These are phyloP conservation scores for Isoetes taiwanensis DNA, from an alignment of 75 land plant genomes.

Conservation along the genomic window DNA sequence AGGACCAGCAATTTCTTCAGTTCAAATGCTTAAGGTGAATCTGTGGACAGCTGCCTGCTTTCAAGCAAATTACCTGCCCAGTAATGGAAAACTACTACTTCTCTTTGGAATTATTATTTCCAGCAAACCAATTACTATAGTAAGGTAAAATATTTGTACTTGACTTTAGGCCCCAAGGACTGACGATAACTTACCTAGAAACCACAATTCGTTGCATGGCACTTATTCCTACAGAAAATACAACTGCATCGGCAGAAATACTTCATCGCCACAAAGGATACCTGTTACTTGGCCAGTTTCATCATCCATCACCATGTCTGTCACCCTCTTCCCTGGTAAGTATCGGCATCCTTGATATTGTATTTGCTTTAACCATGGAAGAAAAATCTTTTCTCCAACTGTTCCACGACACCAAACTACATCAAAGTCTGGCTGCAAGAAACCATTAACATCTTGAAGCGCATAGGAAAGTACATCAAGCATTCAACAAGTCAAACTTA, in stretches of 20 bases:
- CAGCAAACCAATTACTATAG: no score
- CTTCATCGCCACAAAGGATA: constrained; percentile 52
- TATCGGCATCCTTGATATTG: constrained; percentile 36
- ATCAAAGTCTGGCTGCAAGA: constrained; percentile 66
- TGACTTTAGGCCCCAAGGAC: no score
- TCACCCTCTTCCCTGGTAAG: constrained; percentile 32
- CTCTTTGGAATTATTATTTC: no score
- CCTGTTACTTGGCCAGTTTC: constrained; percentile 43
- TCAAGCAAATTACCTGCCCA: no score
- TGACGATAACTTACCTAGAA: constrained; percentile 40
- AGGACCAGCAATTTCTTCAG: no score
- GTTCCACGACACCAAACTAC: constrained; percentile 70
- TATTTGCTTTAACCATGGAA: constrained; percentile 56
- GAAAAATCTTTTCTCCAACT: constrained; percentile 56
- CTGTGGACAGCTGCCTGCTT: no score
- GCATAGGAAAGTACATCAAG: no score
- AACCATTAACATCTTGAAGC: no score
- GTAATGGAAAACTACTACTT: no score
- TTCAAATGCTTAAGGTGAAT: no score
- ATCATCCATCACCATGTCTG: constrained; percentile 47
- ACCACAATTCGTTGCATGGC: constrained; percentile 44
- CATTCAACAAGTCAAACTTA: no score
- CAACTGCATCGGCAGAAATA: constrained; percentile 58
- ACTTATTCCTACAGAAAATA: constrained; percentile 67
- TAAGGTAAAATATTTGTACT: no score